Conservation (phyloP, 768 basidiomycete genomes). For the Tubosaeta sp. region DNA sequence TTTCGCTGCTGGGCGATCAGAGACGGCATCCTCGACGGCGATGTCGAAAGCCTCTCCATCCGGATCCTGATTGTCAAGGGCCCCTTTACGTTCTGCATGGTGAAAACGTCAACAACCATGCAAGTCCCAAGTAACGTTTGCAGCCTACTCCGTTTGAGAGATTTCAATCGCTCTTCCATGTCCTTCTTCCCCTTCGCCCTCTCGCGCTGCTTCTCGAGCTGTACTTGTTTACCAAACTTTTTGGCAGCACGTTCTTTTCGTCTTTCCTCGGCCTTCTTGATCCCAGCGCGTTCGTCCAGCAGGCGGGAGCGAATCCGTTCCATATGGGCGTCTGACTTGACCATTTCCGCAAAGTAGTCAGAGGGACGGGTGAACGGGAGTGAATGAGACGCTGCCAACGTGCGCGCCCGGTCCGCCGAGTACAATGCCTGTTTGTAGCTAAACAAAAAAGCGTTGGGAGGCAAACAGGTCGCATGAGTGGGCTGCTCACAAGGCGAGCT, state of each 20-base stretch:
- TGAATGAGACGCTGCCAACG: constrained; percentile 72
- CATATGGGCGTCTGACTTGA: constrained; percentile 97
- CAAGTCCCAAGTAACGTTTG: neutral
- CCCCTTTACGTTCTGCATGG: constrained; percentile 73
- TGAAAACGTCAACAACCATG: constrained; percentile 1
- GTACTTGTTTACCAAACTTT: constrained; percentile 98
- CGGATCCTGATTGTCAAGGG: constrained; percentile 58
- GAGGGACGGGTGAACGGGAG: constrained; percentile 86
- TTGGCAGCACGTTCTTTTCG: constrained; percentile 90
- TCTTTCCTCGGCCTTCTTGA: constrained; percentile 91
- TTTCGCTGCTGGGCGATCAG: constrained; percentile 63
- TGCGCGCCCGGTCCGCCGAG: constrained; percentile 67
- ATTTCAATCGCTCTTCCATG: constrained; percentile 80
- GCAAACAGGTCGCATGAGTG: neutral
- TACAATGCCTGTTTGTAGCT: constrained; percentile 97
- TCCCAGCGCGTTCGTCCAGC: constrained; percentile 81
- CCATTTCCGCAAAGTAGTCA: constrained; percentile 99
- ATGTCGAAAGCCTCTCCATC: constrained; percentile 74
- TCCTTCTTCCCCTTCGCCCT: constrained; percentile 87
- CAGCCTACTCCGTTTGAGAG: constrained; percentile 78
- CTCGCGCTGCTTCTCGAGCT: constrained; percentile 90
- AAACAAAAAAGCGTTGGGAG: neutral
- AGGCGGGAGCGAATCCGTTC: constrained; percentile 89
- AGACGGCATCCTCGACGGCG: constrained; percentile 84
- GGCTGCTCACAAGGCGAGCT: constrained; percentile 81